phyloP scores from a whole-genome alignment of 371 early-diverging fungal species.

The Dinochytrium kinnereticum region DNA sequence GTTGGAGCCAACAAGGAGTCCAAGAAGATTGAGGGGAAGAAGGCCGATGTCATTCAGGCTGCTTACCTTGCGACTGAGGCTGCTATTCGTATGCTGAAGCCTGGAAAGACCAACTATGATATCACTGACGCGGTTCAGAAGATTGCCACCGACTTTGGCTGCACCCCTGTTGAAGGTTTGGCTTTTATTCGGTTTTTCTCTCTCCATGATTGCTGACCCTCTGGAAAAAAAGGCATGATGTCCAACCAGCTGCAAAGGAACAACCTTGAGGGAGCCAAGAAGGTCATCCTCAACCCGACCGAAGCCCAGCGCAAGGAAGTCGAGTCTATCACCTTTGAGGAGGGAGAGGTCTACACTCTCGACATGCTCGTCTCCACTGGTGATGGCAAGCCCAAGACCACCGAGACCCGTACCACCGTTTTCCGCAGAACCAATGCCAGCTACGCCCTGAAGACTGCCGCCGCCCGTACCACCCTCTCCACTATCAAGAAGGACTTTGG shows the following conservation, averaged over 20 bases:
- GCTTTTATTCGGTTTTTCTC: background rate
- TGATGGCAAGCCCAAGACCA: constrained; percentile 70
- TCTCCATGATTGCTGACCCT: background rate
- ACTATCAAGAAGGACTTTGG: constrained; percentile 76
- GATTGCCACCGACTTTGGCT: constrained; percentile 77
- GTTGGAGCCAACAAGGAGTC: constrained; percentile 59
- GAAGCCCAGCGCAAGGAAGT: constrained; percentile 71
- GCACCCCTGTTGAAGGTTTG: constrained; percentile 81
- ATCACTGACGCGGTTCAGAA: constrained; percentile 82
- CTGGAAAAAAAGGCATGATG: constrained; percentile 72
- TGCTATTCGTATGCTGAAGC: constrained; percentile 77
- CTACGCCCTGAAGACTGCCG: constrained; percentile 86
- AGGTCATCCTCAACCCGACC: constrained; percentile 84
- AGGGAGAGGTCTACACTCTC: constrained; percentile 62
- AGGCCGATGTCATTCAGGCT: constrained; percentile 89
- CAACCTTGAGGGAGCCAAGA: constrained; percentile 82
- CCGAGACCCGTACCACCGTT: constrained; percentile 78
- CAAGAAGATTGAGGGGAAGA: constrained; percentile 76
- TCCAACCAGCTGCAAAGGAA: constrained; percentile 84
- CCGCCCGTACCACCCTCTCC: constrained; percentile 75
- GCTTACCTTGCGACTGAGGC: constrained; percentile 65
- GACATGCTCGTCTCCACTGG: constrained; percentile 75
- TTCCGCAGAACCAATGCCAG: constrained; percentile 79
- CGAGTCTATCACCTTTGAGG: constrained; percentile 74
- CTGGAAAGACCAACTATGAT: constrained; percentile 78